Evolutionary conservation across 176 grass and related monocot species (phyloP).

Genomic region (Oryza meyeriana): DNA sequence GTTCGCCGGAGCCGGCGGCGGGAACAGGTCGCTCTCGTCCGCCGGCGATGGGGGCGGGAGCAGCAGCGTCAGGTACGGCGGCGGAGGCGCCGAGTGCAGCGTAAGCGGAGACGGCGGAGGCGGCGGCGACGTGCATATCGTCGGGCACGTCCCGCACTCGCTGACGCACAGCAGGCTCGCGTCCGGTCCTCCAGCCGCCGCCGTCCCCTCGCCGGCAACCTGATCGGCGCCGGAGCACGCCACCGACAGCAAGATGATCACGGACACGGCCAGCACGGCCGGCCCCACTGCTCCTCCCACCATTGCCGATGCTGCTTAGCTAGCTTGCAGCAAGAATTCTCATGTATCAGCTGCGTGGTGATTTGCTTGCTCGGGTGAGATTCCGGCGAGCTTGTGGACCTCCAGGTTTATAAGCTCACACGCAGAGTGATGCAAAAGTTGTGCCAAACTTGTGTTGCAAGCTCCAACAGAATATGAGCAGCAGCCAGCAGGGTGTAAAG

Average conservation of each 20-base stretch:
- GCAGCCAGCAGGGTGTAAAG: slow-evolving; percentile 38
- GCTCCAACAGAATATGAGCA: slow-evolving; percentile 34
- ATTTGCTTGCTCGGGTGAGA: slow-evolving; percentile 43
- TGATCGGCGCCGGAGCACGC: background rate
- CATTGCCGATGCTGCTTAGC: slow-evolving; percentile 11
- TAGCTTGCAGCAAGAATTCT: background rate
- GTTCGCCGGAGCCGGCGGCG: background rate
- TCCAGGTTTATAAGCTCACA: slow-evolving; percentile 29
- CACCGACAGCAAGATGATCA: background rate
- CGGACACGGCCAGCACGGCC: background rate
- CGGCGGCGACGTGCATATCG: slow-evolving; percentile 45
- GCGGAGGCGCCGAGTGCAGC: slow-evolving; percentile 30
- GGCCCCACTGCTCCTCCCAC: background rate
- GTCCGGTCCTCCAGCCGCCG: slow-evolving; percentile 36
- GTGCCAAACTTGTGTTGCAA: slow-evolving; percentile 53
- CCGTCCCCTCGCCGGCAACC: background rate
- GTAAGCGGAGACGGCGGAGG: slow-evolving; percentile 17
- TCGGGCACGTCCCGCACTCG: slow-evolving; percentile 69
- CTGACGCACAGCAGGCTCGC: slow-evolving; percentile 54
- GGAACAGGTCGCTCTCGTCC: background rate
- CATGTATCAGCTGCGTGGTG: slow-evolving; percentile 8
- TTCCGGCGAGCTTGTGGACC: slow-evolving; percentile 26
- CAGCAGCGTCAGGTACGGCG: slow-evolving; percentile 43
- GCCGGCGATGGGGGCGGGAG: slow-evolving; percentile 28
- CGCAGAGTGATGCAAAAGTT: slow-evolving; percentile 3